Conservation (phyloP, 768 basidiomycete species). For the Mycena filopes region DNA sequence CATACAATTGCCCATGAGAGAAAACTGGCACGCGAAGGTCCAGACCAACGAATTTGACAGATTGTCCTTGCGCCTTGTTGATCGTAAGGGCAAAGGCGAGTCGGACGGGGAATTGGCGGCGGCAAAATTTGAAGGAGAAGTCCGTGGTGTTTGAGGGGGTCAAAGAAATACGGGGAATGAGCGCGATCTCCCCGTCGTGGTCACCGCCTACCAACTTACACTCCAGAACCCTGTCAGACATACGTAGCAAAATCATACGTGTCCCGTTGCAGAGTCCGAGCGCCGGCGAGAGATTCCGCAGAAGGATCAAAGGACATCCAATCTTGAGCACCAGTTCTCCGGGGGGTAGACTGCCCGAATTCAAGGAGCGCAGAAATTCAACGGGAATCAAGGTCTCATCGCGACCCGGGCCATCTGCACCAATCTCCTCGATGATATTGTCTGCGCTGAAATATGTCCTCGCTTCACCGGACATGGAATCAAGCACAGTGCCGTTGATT, state of each 20-base stretch:
- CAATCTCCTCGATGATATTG: too few relatives aligned
- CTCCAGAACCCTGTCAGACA: not conserved
- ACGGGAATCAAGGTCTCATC: slow-evolving; percentile 1
- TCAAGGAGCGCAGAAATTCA: slow-evolving; percentile 1
- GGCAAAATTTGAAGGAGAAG: slow-evolving; percentile 8
- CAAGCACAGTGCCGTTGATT: too few relatives aligned
- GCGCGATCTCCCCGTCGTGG: not conserved
- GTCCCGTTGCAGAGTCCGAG: slow-evolving; percentile 6
- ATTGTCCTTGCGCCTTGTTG: slow-evolving; percentile 6
- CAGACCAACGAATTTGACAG: too few relatives aligned
- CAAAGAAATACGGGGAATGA: slow-evolving; percentile 4
- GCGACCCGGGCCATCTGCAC: not conserved
- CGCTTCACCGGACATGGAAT: too few relatives aligned
- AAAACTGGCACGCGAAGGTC: too few relatives aligned
- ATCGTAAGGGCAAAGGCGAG: not conserved
- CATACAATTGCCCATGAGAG: slow-evolving; percentile 3
- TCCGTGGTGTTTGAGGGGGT: not conserved
- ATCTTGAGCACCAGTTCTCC: slow-evolving; percentile 12
- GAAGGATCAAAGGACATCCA: slow-evolving; percentile 9
- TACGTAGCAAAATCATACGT: not conserved
- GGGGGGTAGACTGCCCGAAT: slow-evolving; percentile 1
- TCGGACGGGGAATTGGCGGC: not conserved
- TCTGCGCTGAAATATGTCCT: too few relatives aligned
- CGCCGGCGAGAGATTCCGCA: slow-evolving; percentile 6
- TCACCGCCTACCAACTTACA: not conserved